A percentile compares a stretch with the other conserved stretches of the same genome.
Conservation (phyloP, 2,329 filamentous ascomycete species). For the Fusarium fracticaudum region DNA sequence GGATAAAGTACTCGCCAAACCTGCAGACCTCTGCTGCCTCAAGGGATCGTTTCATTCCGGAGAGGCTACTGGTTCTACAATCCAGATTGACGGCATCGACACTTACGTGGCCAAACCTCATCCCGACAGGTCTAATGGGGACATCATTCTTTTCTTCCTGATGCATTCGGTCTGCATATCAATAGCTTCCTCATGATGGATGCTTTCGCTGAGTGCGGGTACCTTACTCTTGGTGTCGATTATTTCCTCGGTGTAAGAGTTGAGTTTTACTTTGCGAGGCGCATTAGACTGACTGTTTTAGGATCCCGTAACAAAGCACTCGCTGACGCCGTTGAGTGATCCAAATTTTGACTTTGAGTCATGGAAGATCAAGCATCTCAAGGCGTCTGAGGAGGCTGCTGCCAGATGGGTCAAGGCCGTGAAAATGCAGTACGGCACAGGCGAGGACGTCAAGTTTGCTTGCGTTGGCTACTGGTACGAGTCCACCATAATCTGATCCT, state of each 20-base stretch:
- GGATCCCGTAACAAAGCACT: neutral
- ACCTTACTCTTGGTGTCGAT: neutral
- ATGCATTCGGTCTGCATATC: neutral
- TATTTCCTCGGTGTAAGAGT: neutral
- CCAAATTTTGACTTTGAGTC: neutral
- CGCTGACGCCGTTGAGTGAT: neutral
- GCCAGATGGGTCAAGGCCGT: neutral
- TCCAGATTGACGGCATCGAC: neutral
- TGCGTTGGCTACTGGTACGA: neutral
- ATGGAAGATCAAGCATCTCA: neutral
- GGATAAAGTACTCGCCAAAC: neutral
- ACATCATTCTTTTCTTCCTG: neutral
- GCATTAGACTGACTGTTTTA: accelerated
- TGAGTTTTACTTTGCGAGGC: accelerated
- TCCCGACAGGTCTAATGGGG: neutral
- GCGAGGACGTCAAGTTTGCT: neutral
- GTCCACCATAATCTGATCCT: accelerated
- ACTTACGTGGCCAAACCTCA: neutral
- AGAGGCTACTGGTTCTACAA: neutral
- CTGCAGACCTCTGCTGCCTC: neutral
- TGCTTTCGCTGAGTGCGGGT: neutral
- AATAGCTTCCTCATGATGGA: neutral
- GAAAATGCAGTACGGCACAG: neutral
- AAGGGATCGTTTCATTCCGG: neutral
- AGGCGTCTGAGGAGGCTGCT: neutral